A percentile compares a stretch with the other conserved stretches of the same genome.
phyloP scores from a whole-genome alignment of 2,329 filamentous ascomycete genomes.

The Cercospora sp. region DNA sequence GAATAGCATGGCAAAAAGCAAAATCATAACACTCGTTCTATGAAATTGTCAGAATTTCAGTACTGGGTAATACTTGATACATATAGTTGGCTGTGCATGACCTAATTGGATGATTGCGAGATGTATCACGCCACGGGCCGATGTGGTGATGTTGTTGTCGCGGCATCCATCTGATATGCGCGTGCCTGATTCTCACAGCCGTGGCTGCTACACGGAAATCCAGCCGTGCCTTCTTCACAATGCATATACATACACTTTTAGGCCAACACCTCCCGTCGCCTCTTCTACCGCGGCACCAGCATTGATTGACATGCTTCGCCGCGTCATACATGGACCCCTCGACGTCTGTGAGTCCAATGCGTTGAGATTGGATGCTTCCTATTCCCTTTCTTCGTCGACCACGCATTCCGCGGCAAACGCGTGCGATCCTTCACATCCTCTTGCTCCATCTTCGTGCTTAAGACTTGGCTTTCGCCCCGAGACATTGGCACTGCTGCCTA shows the following conservation, averaged over 20 bases:
- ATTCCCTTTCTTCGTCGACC: neutral
- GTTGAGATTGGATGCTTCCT: too few species aligned
- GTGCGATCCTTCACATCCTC: neutral
- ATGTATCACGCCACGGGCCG: slow-evolving; percentile 11
- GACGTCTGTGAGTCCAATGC: too few species aligned
- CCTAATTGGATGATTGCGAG: slow-evolving; percentile 2
- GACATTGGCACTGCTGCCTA: neutral
- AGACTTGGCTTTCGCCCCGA: neutral
- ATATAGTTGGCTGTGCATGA: neutral
- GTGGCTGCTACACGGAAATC: neutral
- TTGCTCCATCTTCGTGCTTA: neutral
- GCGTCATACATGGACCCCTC: too few species aligned
- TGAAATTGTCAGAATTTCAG: neutral
- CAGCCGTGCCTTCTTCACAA: too few species aligned
- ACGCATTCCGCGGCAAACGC: neutral
- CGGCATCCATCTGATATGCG: neutral
- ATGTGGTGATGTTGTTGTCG: neutral
- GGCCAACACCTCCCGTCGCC: too few species aligned
- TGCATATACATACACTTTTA: too few species aligned
- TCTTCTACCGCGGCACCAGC: neutral
- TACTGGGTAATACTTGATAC: neutral
- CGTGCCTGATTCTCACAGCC: neutral
- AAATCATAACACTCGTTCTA: slow-evolving; percentile 4
- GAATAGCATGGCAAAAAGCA: neutral
- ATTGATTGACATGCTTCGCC: too few species aligned